phyloP scores from a whole-genome alignment of 257 asterid genomes.

The Capsicum rhomboideum region DNA sequence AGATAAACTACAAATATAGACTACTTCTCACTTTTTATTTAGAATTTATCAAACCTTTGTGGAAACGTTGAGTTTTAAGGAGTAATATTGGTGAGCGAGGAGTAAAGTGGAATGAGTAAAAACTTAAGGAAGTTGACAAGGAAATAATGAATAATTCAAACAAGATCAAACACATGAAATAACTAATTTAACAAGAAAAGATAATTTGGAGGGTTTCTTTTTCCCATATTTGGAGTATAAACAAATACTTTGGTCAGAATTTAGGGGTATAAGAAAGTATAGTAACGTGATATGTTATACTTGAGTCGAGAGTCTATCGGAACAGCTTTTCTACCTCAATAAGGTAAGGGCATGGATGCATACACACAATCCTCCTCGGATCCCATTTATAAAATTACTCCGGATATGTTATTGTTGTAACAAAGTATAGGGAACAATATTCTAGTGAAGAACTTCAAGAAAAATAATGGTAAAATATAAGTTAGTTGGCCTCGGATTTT shows the following conservation, averaged over 20 bases:
- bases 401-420: too few relatives aligned
- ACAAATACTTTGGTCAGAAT: background rate
- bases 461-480: too few relatives aligned
- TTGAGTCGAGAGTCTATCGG: too few relatives aligned
- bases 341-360: too few relatives aligned
- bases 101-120: background rate
- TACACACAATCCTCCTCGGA: too few relatives aligned
- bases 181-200: background rate
- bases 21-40: background rate
- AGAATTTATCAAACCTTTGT: background rate
- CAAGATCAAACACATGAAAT: background rate
- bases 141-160: background rate
- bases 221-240: background rate
- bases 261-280: background rate
- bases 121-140: background rate
- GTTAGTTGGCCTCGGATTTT: too few relatives aligned
- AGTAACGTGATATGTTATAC: too few relatives aligned
- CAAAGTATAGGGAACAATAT: background rate
- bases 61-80: background rate
- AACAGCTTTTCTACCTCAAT: too few relatives aligned
- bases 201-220: background rate
- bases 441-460: too few relatives aligned
- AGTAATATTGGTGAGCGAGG: background rate
- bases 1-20: background rate
- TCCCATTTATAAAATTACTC: too few relatives aligned